These are phyloP conservation scores for Melastoma malabathricum DNA, from an alignment of 345 rosid genomes.

Conservation along the genomic window DNA sequence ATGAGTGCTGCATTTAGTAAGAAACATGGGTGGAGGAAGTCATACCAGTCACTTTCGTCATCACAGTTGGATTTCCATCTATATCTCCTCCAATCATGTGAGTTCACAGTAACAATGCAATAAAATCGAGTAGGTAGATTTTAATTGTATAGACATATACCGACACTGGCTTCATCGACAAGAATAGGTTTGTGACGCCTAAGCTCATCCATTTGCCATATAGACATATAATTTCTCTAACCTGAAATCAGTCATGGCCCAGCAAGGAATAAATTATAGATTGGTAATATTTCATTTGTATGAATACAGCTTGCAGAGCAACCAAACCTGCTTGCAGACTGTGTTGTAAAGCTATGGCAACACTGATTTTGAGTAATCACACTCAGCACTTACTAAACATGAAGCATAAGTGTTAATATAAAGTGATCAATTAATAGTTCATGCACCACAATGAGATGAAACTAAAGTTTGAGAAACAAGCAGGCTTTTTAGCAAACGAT, in stretches of 20 bases:
- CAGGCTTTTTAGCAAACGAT: too few species aligned
- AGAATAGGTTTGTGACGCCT: slow-evolving; percentile 92
- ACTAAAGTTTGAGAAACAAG: too few species aligned
- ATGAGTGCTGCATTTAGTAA: too few species aligned
- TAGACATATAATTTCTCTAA: slow-evolving; percentile 76
- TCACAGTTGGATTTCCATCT: slow-evolving; percentile 95
- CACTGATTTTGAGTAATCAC: too few species aligned
- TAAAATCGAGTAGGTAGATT: not conserved
- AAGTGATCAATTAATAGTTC: too few species aligned
- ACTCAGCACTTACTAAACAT: too few species aligned
- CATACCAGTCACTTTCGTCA: slow-evolving; percentile 52
- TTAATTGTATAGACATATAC: slow-evolving; percentile 20
- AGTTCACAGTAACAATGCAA: slow-evolving; percentile 21
- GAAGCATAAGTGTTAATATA: too few species aligned
- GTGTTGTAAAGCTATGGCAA: slow-evolving; percentile 69
- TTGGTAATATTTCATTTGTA: too few species aligned
- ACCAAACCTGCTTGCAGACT: slow-evolving; percentile 74
- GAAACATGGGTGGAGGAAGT: too few species aligned
- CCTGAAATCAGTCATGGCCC: slow-evolving; percentile 22
- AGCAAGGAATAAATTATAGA: not conserved
- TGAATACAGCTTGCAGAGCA: too few species aligned
- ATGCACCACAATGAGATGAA: too few species aligned
- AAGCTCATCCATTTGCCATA: slow-evolving; percentile 97
- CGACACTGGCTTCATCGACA: slow-evolving; percentile 91
- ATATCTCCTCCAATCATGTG: slow-evolving; percentile 98